phyloP scores from a whole-genome alignment of 2,329 filamentous ascomycete genomes.

The Pestalotiopsis sp. region DNA sequence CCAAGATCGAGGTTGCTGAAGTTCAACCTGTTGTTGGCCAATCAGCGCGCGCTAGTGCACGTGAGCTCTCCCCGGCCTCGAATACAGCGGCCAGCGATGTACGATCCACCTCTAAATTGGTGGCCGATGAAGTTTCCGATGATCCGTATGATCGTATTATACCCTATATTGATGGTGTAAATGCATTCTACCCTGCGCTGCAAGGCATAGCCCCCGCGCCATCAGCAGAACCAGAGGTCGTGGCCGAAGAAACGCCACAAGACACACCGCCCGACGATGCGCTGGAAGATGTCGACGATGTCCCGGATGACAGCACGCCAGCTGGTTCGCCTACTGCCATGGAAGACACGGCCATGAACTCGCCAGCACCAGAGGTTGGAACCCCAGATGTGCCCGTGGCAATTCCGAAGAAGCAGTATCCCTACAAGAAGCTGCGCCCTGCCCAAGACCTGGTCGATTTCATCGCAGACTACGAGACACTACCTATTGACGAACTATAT shows the following conservation, averaged over 20 bases:
- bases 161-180: constrained; percentile 29
- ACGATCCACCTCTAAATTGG: neutral
- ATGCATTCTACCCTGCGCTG: constrained; percentile 27
- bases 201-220: constrained; percentile 17
- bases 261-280: constrained; percentile 24
- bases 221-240: constrained; percentile 20
- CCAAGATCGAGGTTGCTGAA: constrained; percentile 13
- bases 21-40: neutral
- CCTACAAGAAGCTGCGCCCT: constrained; percentile 54
- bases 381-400: constrained; percentile 15
- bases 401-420: constrained; percentile 37
- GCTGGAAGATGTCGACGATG: constrained; percentile 28
- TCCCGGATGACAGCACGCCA: constrained; percentile 34
- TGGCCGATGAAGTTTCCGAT: constrained; percentile 12
- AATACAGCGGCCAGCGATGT: neutral
- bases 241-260: constrained; percentile 21
- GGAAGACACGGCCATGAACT: constrained; percentile 38
- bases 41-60: neutral
- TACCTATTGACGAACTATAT: constrained; percentile 50
- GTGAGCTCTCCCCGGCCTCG: neutral
- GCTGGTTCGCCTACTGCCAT: constrained; percentile 26
- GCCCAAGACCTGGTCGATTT: constrained; percentile 50
- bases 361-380: constrained; percentile 33
- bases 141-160: constrained; percentile 29
- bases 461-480: constrained; percentile 53